phyloP scores from a whole-genome alignment of 306 rosid species.

The Corylus americana region DNA sequence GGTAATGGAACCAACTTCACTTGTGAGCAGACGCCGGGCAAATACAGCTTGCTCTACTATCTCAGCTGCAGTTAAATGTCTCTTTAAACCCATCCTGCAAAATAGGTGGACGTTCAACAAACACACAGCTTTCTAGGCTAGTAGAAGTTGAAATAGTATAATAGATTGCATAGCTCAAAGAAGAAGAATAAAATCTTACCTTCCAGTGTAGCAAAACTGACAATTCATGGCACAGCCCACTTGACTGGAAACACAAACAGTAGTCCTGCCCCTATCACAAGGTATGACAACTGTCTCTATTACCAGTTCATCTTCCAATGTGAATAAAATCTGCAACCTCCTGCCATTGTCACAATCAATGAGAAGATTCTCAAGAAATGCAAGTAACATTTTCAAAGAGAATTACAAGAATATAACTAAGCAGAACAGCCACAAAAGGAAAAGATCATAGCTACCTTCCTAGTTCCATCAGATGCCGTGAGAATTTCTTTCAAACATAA shows the following conservation, averaged over 20 bases:
- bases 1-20: conserved; percentile 81
- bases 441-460: conserved; percentile 66
- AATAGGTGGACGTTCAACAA: conserved; percentile 20
- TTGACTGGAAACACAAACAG: conserved; percentile 97
- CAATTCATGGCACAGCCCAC: conserved; percentile 98
- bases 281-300: conserved; percentile 94
- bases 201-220: conserved; percentile 93
- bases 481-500: conserved; percentile 60
- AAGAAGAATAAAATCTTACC: conserved; percentile 46
- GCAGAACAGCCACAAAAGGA: neutral
- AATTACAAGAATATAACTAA: neutral
- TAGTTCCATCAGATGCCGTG: conserved; percentile 80
- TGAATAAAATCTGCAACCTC: conserved; percentile 87
- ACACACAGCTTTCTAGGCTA: conserved; percentile 15
- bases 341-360: conserved; percentile 77
- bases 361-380: conserved; percentile 44
- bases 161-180: conserved; percentile 12
- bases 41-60: conserved; percentile 91
- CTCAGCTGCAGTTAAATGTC: conserved; percentile 88
- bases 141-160: neutral
- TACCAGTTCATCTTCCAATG: conserved; percentile 72
- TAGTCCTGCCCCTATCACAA: conserved; percentile 73
- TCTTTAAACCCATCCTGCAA: conserved; percentile 89
- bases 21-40: conserved; percentile 69
- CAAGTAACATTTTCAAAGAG: conserved; percentile 12